Conservation (phyloP, 2,329 filamentous ascomycete genomes). For the Xylaria hypoxylon region DNA sequence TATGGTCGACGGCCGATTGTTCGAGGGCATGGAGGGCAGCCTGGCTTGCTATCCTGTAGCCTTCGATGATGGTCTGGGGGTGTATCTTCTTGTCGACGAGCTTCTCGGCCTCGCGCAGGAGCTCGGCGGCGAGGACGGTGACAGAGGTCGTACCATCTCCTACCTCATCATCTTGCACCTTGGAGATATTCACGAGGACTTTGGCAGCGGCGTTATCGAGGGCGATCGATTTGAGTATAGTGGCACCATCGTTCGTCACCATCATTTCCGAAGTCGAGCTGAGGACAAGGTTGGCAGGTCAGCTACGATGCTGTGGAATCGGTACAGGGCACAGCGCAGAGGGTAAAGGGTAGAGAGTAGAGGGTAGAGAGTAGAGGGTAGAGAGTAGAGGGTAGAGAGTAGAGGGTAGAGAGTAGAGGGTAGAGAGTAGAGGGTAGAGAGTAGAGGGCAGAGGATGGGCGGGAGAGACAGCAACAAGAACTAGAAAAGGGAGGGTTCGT, state of each 20-base stretch:
- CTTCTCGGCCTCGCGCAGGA: slow-evolving; percentile 95
- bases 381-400: not conserved
- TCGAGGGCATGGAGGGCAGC: slow-evolving; percentile 88
- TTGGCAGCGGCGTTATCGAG: slow-evolving; percentile 98
- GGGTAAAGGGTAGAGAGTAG: not conserved
- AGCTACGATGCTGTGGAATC: slow-evolving; percentile 4
- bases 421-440: not conserved
- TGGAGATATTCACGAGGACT: slow-evolving; percentile 98
- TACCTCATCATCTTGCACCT: slow-evolving; percentile 98
- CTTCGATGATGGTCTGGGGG: slow-evolving; percentile 99
- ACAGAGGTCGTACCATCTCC: slow-evolving; percentile 99
- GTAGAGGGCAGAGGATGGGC: not conserved
- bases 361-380: not conserved
- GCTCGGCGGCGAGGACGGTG: slow-evolving; percentile 91
- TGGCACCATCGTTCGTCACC: slow-evolving; percentile 98
- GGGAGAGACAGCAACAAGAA: not conserved
- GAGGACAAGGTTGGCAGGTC: slow-evolving; percentile 30
- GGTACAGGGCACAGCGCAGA: not conserved
- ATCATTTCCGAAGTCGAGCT: slow-evolving; percentile 96
- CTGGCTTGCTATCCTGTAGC: slow-evolving; percentile 94
- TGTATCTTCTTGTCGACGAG: slow-evolving; percentile 98
- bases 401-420: not conserved
- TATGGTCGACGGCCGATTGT: slow-evolving; percentile 88
- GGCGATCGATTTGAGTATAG: slow-evolving; percentile 97
- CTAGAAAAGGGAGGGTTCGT: not conserved